phyloP scores from a whole-genome alignment of 306 rosid species.

The Parietaria judaica region DNA sequence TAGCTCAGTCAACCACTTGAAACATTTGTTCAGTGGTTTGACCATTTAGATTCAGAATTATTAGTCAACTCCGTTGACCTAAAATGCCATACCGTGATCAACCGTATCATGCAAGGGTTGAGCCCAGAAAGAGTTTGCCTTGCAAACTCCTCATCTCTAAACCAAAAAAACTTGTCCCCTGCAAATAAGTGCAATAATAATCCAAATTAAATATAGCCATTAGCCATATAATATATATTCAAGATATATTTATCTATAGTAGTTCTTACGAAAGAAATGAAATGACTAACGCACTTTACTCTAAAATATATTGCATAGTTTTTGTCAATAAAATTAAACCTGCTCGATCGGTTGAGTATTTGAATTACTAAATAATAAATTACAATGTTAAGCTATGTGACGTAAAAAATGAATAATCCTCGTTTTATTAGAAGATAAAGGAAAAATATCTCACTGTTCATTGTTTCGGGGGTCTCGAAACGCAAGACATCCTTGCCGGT shows the following conservation, averaged over 20 bases:
- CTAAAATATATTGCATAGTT: too few species aligned
- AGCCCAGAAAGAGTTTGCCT: slow-evolving; percentile 44
- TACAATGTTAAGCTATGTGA: too few species aligned
- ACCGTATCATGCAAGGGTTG: slow-evolving; percentile 26
- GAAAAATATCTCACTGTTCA: slow-evolving; percentile 14
- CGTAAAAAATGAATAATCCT: too few species aligned
- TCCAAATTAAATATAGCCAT: neutral
- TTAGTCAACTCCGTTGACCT: too few species aligned
- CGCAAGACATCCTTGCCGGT: slow-evolving; percentile 21
- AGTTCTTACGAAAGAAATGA: neutral
- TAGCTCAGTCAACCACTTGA: neutral
- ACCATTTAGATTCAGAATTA: too few species aligned
- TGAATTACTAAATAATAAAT: too few species aligned
- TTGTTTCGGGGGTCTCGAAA: slow-evolving; percentile 29
- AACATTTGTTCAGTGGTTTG: too few species aligned
- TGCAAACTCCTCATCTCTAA: slow-evolving; percentile 38
- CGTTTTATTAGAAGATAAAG: neutral
- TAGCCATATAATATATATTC: too few species aligned
- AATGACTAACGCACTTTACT: neutral
- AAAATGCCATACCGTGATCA: slow-evolving; percentile 26
- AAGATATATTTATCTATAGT: neutral
- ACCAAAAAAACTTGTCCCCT: slow-evolving; percentile 41
- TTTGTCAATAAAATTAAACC: too few species aligned
- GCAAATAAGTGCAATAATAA: neutral
- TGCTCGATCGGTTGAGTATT: too few species aligned